Evolutionary conservation across 2,329 filamentous ascomycete species (phyloP).

Genomic region (Cercospora brassicicola): DNA sequence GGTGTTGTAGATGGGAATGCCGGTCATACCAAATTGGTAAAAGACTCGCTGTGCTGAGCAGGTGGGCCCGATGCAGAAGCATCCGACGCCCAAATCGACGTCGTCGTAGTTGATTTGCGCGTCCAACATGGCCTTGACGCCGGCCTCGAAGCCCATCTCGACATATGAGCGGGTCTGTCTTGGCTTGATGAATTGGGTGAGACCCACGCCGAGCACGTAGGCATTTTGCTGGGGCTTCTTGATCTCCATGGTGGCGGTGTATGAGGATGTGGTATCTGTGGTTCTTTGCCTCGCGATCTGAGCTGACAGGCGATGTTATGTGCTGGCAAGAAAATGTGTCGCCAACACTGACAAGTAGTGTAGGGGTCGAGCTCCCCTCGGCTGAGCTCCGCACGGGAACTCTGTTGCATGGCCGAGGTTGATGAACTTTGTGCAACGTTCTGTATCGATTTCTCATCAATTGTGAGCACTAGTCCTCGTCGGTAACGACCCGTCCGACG

Average conservation of each 20-base stretch:
- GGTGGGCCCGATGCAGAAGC: conserved; percentile 75
- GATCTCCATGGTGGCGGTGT: conserved; percentile 24
- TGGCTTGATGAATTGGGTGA: conserved; percentile 99
- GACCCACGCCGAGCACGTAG: conserved; percentile 95
- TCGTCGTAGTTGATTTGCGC: conserved; percentile 95
- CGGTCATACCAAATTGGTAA: conserved; percentile 97
- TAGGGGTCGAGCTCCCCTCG: background rate
- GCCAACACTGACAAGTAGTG: conserved; percentile 10
- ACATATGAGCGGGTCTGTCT: conserved; percentile 92
- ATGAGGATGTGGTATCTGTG: background rate
- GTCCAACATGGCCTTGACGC: conserved; percentile 78
- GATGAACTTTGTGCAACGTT: background rate
- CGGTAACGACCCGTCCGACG: background rate
- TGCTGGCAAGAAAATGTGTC: conserved; percentile 7
- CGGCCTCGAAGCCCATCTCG: conserved; percentile 89
- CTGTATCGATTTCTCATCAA: background rate
- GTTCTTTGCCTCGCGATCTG: background rate
- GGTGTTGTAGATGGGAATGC: conserved; percentile 95
- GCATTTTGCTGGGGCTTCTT: conserved; percentile 43
- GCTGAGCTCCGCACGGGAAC: conserved; percentile 4
- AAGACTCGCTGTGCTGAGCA: conserved; percentile 80
- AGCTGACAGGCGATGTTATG: background rate
- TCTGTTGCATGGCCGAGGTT: conserved; percentile 5
- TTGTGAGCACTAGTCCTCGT: background rate
- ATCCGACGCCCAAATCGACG: conserved; percentile 91